Conservation (phyloP, 768 basidiomycete species). For the Lepiota venenata region DNA sequence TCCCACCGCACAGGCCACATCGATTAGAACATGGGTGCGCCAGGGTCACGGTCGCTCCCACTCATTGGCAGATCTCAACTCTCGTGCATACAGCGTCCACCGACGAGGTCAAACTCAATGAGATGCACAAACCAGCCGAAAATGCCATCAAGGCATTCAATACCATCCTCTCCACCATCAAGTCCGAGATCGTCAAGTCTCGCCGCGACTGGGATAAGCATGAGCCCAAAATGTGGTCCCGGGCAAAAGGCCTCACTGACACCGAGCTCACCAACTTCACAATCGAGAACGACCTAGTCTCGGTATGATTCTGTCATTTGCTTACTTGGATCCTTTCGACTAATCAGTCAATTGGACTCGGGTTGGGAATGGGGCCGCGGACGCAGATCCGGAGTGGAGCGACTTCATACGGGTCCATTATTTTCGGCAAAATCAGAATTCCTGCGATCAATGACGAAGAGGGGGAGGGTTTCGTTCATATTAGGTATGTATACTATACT, state of each 20-base stretch:
- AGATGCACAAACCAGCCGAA: conserved; percentile 52
- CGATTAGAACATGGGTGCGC: conserved; percentile 14
- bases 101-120: conserved; percentile 56
- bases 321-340: neutral
- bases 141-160: conserved; percentile 69
- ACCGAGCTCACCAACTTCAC: conserved; percentile 48
- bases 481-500: conserved; percentile 64
- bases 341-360: neutral
- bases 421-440: conserved; percentile 74
- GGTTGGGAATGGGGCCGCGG: neutral
- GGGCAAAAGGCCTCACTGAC: conserved; percentile 51
- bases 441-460: conserved; percentile 60
- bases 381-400: conserved; percentile 46
- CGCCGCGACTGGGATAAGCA: conserved; percentile 71
- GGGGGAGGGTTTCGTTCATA: conserved; percentile 67
- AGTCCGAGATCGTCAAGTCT: conserved; percentile 61
- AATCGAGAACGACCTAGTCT: conserved; percentile 40
- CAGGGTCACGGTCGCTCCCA: neutral
- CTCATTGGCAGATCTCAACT: neutral
- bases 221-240: conserved; percentile 69
- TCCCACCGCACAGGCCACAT: neutral
- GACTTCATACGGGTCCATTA: conserved; percentile 65
- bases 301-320: conserved; percentile 26
- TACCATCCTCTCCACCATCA: conserved; percentile 50
- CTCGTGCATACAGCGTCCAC: conserved; percentile 39